phyloP scores from a whole-genome alignment of 257 asterid species.

The Solanum commersonii region DNA sequence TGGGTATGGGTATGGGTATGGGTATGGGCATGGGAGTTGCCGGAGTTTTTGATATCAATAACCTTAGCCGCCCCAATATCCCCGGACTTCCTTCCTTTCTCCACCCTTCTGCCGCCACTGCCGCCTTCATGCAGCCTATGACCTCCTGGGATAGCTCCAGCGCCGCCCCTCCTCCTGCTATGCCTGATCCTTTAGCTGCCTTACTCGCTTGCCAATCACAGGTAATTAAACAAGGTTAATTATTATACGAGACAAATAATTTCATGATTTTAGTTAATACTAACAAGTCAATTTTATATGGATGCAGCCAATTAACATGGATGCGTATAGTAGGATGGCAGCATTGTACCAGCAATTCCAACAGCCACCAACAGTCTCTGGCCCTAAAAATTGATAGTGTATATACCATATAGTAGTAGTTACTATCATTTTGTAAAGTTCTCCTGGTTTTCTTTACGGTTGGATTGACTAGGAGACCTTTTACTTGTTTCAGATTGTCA shows the following conservation, averaged over 20 bases:
- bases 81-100: conserved; percentile 15
- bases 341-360: conserved; percentile 64
- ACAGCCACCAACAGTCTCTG: conserved; percentile 22
- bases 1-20: conserved; percentile 41
- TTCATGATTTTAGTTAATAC: background rate
- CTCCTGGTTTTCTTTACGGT: background rate
- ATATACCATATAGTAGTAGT: background rate
- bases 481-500: background rate
- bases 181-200: conserved; percentile 41
- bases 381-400: conserved; percentile 13
- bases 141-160: conserved; percentile 49
- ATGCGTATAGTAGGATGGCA: conserved; percentile 53
- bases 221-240: conserved; percentile 11
- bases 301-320: conserved; percentile 57
- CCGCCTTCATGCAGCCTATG: conserved; percentile 32
- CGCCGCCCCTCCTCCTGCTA: conserved; percentile 4
- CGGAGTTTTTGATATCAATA: conserved; percentile 48
- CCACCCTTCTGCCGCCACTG: conserved; percentile 13
- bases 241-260: background rate
- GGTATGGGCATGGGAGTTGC: conserved; percentile 46
- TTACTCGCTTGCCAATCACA: conserved; percentile 56
- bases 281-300: background rate
- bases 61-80: conserved; percentile 26
- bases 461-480: background rate
- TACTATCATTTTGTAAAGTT: background rate